phyloP scores from a whole-genome alignment of 345 rosid genomes.

The Erysimum cheiranthoides region DNA sequence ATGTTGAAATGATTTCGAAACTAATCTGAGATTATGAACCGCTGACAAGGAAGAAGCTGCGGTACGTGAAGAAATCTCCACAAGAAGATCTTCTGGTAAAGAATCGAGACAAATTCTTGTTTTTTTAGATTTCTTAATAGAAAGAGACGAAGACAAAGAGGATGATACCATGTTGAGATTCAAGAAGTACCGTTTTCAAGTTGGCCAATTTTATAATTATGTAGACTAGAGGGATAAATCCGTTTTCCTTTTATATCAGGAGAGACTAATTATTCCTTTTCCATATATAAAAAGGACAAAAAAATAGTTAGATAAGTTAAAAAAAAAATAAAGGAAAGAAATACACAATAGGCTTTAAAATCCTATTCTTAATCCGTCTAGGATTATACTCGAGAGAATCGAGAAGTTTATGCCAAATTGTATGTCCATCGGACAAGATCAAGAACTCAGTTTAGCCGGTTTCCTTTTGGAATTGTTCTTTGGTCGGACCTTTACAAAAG shows the following conservation, averaged over 20 bases:
- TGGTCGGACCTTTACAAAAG: constrained; percentile 47
- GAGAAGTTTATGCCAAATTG: constrained; percentile 8
- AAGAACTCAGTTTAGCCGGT: constrained; percentile 31
- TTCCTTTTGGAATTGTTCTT: constrained; percentile 47
- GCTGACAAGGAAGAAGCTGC: constrained; percentile 21
- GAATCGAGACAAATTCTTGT: not conserved
- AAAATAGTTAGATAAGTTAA: too few species aligned
- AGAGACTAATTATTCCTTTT: not conserved
- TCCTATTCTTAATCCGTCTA: not conserved
- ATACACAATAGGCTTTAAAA: not conserved
- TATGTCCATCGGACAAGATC: constrained; percentile 21
- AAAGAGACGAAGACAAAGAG: not conserved
- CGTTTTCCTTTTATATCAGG: not conserved
- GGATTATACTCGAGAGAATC: not conserved
- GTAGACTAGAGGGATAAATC: not conserved
- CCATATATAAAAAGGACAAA: constrained; percentile 5
- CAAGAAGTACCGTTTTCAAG: not conserved
- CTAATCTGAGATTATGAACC: constrained; percentile 10
- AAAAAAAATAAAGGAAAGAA: not conserved
- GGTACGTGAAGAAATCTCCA: constrained; percentile 20
- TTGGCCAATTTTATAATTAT: not conserved
- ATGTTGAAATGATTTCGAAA: constrained; percentile 16
- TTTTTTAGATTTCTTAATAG: not conserved
- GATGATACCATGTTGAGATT: constrained; percentile 13
- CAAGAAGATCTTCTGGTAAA: constrained; percentile 25